Percentiles rank a stretch among this genome's conserved stretches.
These are phyloP conservation scores for Phlebiopsis gigantea DNA, from an alignment of 768 basidiomycete genomes.

Conservation along the genomic window DNA sequence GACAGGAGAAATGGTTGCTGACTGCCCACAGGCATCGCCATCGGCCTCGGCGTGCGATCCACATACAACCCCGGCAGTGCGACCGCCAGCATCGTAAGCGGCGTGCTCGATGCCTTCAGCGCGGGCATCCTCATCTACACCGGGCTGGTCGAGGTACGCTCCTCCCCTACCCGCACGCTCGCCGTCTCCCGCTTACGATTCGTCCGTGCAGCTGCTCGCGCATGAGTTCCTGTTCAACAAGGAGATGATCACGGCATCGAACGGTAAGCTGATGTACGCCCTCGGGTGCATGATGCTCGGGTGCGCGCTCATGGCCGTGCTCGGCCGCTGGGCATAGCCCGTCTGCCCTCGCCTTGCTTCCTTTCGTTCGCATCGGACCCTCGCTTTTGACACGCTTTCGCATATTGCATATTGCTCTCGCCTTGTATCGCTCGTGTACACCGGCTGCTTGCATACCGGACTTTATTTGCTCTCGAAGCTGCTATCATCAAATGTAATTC, in stretches of 20 bases:
- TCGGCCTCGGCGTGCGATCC: constrained; percentile 72
- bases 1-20: background rate
- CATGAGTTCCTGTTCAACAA: constrained; percentile 93
- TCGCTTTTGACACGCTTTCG: background rate
- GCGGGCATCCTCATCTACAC: constrained; percentile 88
- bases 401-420: background rate
- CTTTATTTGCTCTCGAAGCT: too few relatives aligned
- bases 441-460: too few relatives aligned
- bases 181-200: background rate
- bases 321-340: constrained; percentile 79
- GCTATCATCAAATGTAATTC: too few relatives aligned
- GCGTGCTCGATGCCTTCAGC: constrained; percentile 79
- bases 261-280: constrained; percentile 63
- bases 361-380: background rate
- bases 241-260: constrained; percentile 69
- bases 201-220: constrained; percentile 63
- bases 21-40: constrained; percentile 52
- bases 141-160: constrained; percentile 73
- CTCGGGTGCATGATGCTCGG: constrained; percentile 76
- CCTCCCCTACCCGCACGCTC: background rate
- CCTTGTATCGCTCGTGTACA: too few relatives aligned
- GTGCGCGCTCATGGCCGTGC: constrained; percentile 80
- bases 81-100: constrained; percentile 76
- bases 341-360: background rate
- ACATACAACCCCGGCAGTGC: constrained; percentile 79